Evolutionary conservation across 257 asterid genomes (phyloP).

Genomic region (Nicotiana benthamiana): DNA sequence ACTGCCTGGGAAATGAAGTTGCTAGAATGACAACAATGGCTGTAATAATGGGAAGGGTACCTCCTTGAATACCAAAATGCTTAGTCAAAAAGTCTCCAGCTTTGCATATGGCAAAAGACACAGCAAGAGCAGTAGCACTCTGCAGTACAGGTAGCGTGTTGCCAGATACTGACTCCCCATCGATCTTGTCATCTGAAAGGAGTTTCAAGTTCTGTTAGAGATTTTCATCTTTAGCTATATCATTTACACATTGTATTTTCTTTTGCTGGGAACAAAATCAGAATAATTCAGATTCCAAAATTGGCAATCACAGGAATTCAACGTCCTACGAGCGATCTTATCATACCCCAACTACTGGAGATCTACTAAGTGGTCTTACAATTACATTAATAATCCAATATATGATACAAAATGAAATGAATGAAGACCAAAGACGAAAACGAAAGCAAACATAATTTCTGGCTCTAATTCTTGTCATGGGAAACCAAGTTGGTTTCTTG

Average conservation of each 20-base stretch:
- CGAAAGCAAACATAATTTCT: too few relatives aligned
- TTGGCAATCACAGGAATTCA: background rate
- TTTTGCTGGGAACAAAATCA: background rate
- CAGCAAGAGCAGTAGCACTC: slow-evolving; percentile 65
- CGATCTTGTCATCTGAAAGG: slow-evolving; percentile 29
- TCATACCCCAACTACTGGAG: background rate
- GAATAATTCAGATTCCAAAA: too few relatives aligned
- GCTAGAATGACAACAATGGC: slow-evolving; percentile 76
- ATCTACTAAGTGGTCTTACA: background rate
- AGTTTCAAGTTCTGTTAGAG: slow-evolving; percentile 4
- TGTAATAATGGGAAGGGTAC: slow-evolving; percentile 72
- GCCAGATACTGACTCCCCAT: slow-evolving; percentile 33
- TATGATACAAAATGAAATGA: background rate
- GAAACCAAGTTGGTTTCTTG: slow-evolving; percentile 14
- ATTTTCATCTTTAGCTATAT: background rate
- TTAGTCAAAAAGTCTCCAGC: slow-evolving; percentile 38
- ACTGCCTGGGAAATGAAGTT: slow-evolving; percentile 59
- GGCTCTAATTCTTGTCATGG: too few relatives aligned
- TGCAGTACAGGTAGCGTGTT: slow-evolving; percentile 65
- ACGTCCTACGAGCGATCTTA: background rate
- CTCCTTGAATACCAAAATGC: slow-evolving; percentile 73
- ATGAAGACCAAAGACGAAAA: background rate
- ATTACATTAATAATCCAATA: background rate
- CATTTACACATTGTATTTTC: too few relatives aligned
- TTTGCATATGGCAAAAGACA: slow-evolving; percentile 71